Evolutionary conservation across 2,329 filamentous ascomycete species (phyloP).

Genomic region (Colletotrichum destructivum): DNA sequence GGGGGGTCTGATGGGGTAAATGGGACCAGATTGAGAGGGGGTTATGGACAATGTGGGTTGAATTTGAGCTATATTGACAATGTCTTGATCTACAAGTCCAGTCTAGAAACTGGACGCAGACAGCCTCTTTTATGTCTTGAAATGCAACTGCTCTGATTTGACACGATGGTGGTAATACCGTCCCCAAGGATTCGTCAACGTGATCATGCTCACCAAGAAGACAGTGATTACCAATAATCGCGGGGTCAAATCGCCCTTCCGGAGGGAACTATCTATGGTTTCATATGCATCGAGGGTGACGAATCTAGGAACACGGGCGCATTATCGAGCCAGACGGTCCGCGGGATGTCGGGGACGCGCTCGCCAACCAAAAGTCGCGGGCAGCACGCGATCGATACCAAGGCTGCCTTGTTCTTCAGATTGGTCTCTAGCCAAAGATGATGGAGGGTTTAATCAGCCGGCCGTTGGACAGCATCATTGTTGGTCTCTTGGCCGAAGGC

Average conservation of each 20-base stretch:
- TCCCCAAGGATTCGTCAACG: not conserved
- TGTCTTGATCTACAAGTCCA: not conserved
- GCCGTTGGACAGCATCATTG: not conserved
- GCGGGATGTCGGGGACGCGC: not conserved
- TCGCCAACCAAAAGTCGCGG: constrained; percentile 16
- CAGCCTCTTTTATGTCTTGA: constrained; percentile 1
- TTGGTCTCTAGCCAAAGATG: constrained; percentile 17
- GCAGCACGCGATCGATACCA: constrained; percentile 31
- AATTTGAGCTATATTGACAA: too few relatives aligned
- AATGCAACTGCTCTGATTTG: not conserved
- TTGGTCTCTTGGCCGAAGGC: not conserved
- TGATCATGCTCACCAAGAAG: not conserved
- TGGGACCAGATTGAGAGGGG: not conserved
- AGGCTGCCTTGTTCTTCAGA: not conserved
- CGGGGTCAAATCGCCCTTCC: constrained; percentile 8
- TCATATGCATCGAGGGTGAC: constrained; percentile 33
- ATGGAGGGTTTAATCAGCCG: constrained; percentile 17
- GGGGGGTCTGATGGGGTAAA: not conserved
- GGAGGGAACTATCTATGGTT: constrained; percentile 12
- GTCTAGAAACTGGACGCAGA: rapidly evolving
- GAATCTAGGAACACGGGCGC: constrained; percentile 12
- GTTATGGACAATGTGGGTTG: not conserved
- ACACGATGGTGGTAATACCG: not conserved
- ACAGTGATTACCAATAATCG: constrained; percentile 38
- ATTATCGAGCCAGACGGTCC: constrained; percentile 18